Evolutionary conservation across 192 early-diverging fungal genomes (phyloP), one percentile per base, ranked within the genome.

Genomic region (Backusella westeae): DNA sequence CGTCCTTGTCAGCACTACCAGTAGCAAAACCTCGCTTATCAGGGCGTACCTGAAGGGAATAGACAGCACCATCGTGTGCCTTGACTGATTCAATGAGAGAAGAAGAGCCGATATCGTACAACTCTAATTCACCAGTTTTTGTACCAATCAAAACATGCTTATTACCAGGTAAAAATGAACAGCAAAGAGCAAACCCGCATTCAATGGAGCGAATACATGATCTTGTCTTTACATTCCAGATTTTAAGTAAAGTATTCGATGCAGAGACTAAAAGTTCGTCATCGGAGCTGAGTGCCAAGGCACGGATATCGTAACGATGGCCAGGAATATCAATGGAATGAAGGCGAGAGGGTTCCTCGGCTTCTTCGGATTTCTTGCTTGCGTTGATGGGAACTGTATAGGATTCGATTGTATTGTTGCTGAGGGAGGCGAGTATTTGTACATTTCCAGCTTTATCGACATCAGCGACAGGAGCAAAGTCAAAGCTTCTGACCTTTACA

Each of bases 91-190:
- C 96, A 46, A 97, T 77, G 78, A 96, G 84, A 17, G 92, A 82
- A 1, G 92, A 92, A 0, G 94, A 92, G 4, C 94, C 91, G 38
- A 99, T 88, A 77, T 98, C 96, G 80, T 92, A 98, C 68, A 99
- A 77, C 81, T 98, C 91, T 67, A 99, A 81, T 44, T 94, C 87
- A 59, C 98, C 98, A 4, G 90, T 85, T 75, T 96, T 96, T 53
- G 98, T 99, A 36, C 98, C 98, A n/a, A 99, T 87, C 32, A 96
- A 87, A 41, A 96, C 90, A 77, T 93, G 88, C 66, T 90, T 92
- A 76, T 96, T 91, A 71, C 96, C 97, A 4, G 97, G 97, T 9
- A 99, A 80, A 84, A 99, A 98, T 29, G 94, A 89, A 78, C 89
- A 90, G 82, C 98, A 98, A n/a, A 97, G 82, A 7, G 94, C 96